Conservation (phyloP, 1,139 yeast genomes). For the Scheffersomyces insectosa region DNA sequence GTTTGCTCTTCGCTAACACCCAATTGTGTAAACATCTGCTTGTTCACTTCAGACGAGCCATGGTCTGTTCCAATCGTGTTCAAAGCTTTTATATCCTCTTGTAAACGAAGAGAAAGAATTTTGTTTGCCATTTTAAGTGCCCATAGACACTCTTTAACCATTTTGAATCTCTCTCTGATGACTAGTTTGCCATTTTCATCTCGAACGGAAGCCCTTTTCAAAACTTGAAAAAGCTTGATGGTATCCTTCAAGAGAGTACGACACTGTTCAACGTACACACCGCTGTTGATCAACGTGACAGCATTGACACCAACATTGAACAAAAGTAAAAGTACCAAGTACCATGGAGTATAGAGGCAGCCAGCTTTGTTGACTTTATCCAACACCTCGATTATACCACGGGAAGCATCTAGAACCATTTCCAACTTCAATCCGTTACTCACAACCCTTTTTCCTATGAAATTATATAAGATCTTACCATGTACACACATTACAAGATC, state of each 20-base stretch:
- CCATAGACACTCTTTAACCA: constrained; percentile 69
- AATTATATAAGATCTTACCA: constrained; percentile 37
- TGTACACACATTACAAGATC: constrained; percentile 40
- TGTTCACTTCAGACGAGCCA: constrained; percentile 57
- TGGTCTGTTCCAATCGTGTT: constrained; percentile 52
- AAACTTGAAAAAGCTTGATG: constrained; percentile 25
- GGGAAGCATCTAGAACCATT: constrained; percentile 37
- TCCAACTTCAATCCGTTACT: constrained; percentile 35
- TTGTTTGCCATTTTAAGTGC: constrained; percentile 58
- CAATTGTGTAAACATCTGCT: constrained; percentile 48
- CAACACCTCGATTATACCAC: constrained; percentile 35
- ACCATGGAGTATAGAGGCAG: constrained; percentile 54
- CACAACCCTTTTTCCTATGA: constrained; percentile 33
- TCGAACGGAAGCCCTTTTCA: constrained; percentile 34
- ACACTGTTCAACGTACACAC: constrained; percentile 26
- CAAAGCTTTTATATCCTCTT: constrained; percentile 40
- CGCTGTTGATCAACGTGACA: constrained; percentile 49
- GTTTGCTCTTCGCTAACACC: constrained; percentile 24
- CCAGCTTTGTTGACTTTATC: constrained; percentile 35
- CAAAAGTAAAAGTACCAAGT: constrained; percentile 45
- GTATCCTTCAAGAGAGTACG: constrained; percentile 26
- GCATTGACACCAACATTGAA: constrained; percentile 50
- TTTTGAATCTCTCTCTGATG: constrained; percentile 47
- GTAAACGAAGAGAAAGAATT: constrained; percentile 46
- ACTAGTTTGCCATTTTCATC: constrained; percentile 34